These are phyloP conservation scores for Pelomyxa schiedti DNA, from an alignment of 78 protist species.

Conservation along the genomic window DNA sequence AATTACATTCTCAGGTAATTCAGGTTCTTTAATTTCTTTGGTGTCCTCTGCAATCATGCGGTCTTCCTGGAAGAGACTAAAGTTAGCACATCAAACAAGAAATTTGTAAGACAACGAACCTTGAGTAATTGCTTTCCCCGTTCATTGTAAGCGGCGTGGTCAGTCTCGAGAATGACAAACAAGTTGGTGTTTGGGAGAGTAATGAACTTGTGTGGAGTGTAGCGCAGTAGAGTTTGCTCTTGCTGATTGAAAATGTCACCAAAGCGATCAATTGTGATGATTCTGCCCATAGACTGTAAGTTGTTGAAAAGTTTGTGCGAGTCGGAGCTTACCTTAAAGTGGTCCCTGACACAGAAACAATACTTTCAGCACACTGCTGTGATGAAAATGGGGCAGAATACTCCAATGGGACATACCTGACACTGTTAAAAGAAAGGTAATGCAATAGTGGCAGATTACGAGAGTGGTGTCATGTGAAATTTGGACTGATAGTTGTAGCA, in stretches of 20 bases:
- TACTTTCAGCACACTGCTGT: constrained; percentile 84
- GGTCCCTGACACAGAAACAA: constrained; percentile 74
- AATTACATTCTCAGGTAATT: constrained; percentile 11
- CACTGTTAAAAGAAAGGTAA: neutral
- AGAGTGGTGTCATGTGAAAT: constrained; percentile 58
- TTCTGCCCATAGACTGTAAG: no score
- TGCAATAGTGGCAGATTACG: no score
- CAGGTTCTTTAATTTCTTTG: constrained; percentile 15
- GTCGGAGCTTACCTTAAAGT: constrained; percentile 29
- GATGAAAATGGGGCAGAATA: constrained; percentile 71
- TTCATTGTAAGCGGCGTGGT: constrained; percentile 50
- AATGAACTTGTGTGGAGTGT: constrained; percentile 71
- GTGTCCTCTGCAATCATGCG: constrained; percentile 9
- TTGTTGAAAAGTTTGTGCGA: neutral
- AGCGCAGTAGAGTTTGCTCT: constrained; percentile 21
- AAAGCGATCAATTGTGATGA: constrained; percentile 60
- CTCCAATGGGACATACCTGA: constrained; percentile 45
- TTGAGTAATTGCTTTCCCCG: no score
- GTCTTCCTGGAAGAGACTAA: constrained; percentile 15
- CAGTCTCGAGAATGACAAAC: constrained; percentile 61
- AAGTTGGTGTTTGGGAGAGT: constrained; percentile 42
- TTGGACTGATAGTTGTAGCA: constrained; percentile 37
- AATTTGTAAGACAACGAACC: no score
- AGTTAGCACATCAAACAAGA: no score
- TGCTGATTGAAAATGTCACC: constrained; percentile 77